These are phyloP conservation scores for Croton laevigatus DNA, from an alignment of 441 rosid genomes.

Conservation along the genomic window DNA sequence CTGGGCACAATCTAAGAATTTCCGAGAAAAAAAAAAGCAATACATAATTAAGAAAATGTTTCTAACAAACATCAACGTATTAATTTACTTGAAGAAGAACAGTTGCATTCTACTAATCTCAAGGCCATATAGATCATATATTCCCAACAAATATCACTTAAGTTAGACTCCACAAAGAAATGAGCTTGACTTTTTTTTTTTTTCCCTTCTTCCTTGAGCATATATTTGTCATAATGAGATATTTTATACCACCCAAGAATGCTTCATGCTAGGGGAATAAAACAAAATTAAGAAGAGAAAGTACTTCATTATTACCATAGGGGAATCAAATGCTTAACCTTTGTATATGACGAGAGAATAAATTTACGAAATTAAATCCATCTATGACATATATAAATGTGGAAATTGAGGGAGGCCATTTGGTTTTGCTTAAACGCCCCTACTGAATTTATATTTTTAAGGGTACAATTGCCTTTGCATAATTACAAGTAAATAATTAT, in stretches of 20 bases:
- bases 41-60: neutral
- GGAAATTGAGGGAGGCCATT: no score
- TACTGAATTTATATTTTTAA: no score
- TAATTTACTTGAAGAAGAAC: neutral
- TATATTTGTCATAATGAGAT: neutral
- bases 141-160: neutral
- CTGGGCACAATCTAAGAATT: slow-evolving; percentile 11
- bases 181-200: neutral
- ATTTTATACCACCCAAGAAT: neutral
- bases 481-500: no score
- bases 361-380: no score
- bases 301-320: no score
- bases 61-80: neutral
- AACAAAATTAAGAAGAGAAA: neutral
- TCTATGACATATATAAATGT: no score
- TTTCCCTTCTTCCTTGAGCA: slow-evolving; percentile 6
- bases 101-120: neutral
- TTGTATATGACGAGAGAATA: no score
- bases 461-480: no score
- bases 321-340: no score
- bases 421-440: no score
- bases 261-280: neutral
- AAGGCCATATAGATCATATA: neutral
- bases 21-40: slow-evolving; percentile 17
- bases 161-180: neutral